Evolutionary conservation across 768 basidiomycete genomes (phyloP).

Genomic region (Postia placenta): DNA sequence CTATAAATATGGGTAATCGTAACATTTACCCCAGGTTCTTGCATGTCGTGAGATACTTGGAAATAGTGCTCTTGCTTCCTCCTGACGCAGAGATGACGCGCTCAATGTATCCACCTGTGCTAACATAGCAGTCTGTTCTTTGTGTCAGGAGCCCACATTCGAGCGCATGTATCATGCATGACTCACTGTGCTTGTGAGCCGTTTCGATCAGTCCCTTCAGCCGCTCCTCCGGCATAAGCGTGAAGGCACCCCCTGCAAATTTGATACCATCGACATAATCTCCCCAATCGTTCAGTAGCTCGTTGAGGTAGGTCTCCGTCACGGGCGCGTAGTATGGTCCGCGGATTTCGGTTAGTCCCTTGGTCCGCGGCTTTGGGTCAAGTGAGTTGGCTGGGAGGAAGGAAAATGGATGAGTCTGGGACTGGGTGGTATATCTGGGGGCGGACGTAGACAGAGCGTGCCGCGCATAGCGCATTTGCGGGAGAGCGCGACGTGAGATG

Average conservation of each 20-base stretch:
- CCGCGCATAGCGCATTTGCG: not conserved
- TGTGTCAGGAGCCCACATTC: not conserved
- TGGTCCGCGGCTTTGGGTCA: conserved; percentile 28
- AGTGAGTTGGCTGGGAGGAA: conserved; percentile 29
- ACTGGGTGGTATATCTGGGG: not conserved
- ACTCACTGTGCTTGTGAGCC: conserved; percentile 31
- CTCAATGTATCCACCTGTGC: conserved; percentile 38
- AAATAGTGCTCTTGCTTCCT: conserved; percentile 26
- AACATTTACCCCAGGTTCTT: conserved; percentile 30
- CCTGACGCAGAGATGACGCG: conserved; percentile 30
- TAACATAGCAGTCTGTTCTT: conserved; percentile 29
- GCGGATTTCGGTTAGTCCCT: conserved; percentile 38
- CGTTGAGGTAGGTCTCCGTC: conserved; percentile 34
- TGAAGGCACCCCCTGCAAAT: conserved; percentile 38
- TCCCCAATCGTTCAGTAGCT: conserved; percentile 35
- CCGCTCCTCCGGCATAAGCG: conserved; percentile 35
- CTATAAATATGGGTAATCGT: not conserved
- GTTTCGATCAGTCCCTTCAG: conserved; percentile 33
- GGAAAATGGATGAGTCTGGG: conserved; percentile 12
- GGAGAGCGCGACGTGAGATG: not conserved
- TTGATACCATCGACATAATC: conserved; percentile 40
- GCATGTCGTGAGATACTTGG: conserved; percentile 31
- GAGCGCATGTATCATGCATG: not conserved
- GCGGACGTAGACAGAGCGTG: conserved; percentile 3
- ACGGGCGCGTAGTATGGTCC: conserved; percentile 40